Evolutionary conservation across 176 grass and related monocot species (phyloP), one percentile per base, ranked within the genome.

Genomic region (Carex parvula): DNA sequence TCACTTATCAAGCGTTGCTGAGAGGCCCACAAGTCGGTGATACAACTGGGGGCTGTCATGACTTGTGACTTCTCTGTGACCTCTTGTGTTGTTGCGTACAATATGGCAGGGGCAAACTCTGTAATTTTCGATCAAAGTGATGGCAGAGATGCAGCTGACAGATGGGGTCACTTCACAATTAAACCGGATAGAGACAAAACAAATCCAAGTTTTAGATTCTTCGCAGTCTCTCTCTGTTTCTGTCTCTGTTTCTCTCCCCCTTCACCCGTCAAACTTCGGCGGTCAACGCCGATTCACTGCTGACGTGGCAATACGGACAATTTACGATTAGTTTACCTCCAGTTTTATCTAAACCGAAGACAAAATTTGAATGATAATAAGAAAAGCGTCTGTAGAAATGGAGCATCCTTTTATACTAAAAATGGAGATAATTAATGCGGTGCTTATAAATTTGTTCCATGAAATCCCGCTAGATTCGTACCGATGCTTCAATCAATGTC

Each of bases 161-260:
- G 64, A 83, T 83, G 60, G 81, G 81, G 81, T 83, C 81, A 83
- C 16, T 50, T 83, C 62, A 54, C 62, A 83, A 16, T 83, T 83
- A 68, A 83, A 55, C 12, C 12, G 46, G 3, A 83, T 68, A 83
- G 46, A 83, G 81, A 83, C 81, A 83, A 83, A 83, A 22, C 41
- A 83, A 83, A 83, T 83, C 81, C 46, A 83, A 83, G 81, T 83
- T 66, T 82, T 83, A 83, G 81, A 83, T 83, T 83, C 81, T 83
- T 83, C 81, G 44, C 64, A 57, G 52, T 78, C 50, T 17, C 70
- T 74, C 17, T 71, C 68, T 71, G 26, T 80, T 33, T 66, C 44
- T 69, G 16, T 70, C 26, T 80, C 26, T 58, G 4, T 79, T 1
- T 54, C 13, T 79, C 41, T 30, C 60, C 58, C 46, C 26, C 60